Evolutionary conservation across 2,329 filamentous ascomycete genomes (phyloP).

Genomic region (Fusarium citri): DNA sequence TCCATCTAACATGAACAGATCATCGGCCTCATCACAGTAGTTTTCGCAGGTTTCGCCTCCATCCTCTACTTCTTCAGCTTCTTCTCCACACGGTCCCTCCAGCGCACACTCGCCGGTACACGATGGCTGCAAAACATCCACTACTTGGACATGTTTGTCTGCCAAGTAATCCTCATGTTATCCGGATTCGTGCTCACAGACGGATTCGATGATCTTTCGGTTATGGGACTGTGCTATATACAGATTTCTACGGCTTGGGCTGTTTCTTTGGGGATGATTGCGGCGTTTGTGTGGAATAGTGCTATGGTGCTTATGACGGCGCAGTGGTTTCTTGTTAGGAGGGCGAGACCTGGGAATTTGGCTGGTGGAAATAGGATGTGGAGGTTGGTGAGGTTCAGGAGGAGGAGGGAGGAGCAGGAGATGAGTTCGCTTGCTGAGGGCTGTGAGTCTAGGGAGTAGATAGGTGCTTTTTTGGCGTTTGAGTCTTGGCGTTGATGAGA

Average conservation of each 20-base stretch:
- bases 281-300: conserved; percentile 20
- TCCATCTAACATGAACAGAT: neutral
- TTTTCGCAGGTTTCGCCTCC: conserved; percentile 1
- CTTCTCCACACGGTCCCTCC: conserved; percentile 1
- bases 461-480: neutral
- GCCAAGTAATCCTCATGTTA: conserved; percentile 19
- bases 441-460: neutral
- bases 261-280: conserved; percentile 15
- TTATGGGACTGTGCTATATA: conserved; percentile 16
- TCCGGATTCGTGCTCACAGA: conserved; percentile 13
- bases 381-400: conserved; percentile 6
- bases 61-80: conserved; percentile 13
- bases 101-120: neutral
- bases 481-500: accelerated
- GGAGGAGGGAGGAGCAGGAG: neutral
- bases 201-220: neutral
- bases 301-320: conserved; percentile 24
- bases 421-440: conserved; percentile 9
- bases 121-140: conserved; percentile 8
- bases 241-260: conserved; percentile 13
- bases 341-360: neutral
- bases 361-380: conserved; percentile 1
- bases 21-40: neutral
- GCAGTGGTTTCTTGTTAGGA: conserved; percentile 16
- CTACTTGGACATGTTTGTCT: conserved; percentile 24